These are phyloP conservation scores for Gryganskiella cystojenkinii DNA, from an alignment of 192 early-diverging fungal genomes.

Conservation along the genomic window DNA sequence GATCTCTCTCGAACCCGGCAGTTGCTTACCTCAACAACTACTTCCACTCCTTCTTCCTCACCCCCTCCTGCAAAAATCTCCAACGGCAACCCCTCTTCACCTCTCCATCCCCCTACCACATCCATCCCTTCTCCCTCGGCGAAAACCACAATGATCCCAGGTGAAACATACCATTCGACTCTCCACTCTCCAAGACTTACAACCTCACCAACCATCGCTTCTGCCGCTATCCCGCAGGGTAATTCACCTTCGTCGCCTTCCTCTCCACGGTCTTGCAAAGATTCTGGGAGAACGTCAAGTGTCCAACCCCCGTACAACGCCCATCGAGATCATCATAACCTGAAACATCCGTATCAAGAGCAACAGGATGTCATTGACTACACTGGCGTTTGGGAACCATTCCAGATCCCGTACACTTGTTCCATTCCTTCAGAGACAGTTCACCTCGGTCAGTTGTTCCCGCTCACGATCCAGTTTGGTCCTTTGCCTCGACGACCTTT, in stretches of 20 bases:
- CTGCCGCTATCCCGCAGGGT: too few relatives aligned
- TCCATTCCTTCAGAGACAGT: conserved; percentile 34
- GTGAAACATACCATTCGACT: too few relatives aligned
- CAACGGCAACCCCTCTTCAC: neutral
- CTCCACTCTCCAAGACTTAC: too few relatives aligned
- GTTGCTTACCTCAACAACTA: neutral
- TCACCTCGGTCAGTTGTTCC: conserved; percentile 23
- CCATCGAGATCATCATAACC: too few relatives aligned
- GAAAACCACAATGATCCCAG: too few relatives aligned
- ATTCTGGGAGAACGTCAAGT: too few relatives aligned
- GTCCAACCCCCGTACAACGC: too few relatives aligned
- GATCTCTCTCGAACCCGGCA: conserved; percentile 25
- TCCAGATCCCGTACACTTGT: conserved; percentile 34
- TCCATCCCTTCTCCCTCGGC: too few relatives aligned
- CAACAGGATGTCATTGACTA: conserved; percentile 18
- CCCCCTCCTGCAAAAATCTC: neutral
- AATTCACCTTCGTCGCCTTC: too few relatives aligned
- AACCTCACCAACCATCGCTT: too few relatives aligned
- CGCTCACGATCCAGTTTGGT: conserved; percentile 28
- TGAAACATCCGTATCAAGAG: too few relatives aligned
- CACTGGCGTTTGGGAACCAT: conserved; percentile 49
- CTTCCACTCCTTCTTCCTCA: neutral
- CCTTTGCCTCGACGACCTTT: neutral
- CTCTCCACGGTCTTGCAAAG: too few relatives aligned
- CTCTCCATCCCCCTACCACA: neutral